A percentile compares a stretch with the other conserved stretches of the same genome.
These are phyloP conservation scores for Trametes maxima DNA, from an alignment of 768 basidiomycete species.

Conservation along the genomic window DNA sequence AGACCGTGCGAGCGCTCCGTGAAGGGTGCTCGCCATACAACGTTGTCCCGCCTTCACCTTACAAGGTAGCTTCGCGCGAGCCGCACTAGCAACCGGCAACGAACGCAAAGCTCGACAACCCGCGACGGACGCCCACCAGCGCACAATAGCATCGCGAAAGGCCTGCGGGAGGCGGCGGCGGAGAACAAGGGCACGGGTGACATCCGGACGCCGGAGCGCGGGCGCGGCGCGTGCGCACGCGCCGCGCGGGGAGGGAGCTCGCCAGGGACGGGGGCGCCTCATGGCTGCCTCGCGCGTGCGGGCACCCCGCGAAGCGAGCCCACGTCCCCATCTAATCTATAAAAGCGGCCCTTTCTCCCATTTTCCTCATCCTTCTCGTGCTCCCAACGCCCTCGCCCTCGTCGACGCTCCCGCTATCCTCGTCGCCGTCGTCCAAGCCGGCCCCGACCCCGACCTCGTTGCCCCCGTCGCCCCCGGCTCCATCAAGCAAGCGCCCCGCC, in stretches of 20 bases:
- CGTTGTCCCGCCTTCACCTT: no score
- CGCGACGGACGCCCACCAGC: neutral
- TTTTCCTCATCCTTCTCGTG: slow-evolving; percentile 34
- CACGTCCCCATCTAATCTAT: slow-evolving; percentile 48
- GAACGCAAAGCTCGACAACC: neutral
- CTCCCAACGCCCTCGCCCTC: slow-evolving; percentile 32
- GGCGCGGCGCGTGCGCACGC: neutral
- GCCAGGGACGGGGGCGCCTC: slow-evolving; percentile 27
- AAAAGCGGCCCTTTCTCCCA: slow-evolving; percentile 40
- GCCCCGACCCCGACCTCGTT: slow-evolving; percentile 8
- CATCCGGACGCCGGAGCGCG: neutral
- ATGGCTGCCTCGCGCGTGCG: slow-evolving; percentile 52
- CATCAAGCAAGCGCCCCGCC: slow-evolving; percentile 8
- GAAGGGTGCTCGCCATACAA: no score
- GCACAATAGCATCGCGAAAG: neutral
- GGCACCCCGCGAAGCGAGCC: slow-evolving; percentile 40
- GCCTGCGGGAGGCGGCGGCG: neutral
- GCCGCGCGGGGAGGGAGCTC: slow-evolving; percentile 13
- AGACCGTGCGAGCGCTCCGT: no score
- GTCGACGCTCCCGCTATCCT: slow-evolving; percentile 39
- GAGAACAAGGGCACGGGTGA: neutral
- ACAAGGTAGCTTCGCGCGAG: no score
- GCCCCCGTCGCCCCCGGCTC: slow-evolving; percentile 11
- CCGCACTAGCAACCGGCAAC: no score
- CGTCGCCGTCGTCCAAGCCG: no score